Evolutionary conservation across 371 early-diverging fungal species (phyloP), one percentile per base, ranked within the genome.

Genomic region (Rhizomucor miehei): DNA sequence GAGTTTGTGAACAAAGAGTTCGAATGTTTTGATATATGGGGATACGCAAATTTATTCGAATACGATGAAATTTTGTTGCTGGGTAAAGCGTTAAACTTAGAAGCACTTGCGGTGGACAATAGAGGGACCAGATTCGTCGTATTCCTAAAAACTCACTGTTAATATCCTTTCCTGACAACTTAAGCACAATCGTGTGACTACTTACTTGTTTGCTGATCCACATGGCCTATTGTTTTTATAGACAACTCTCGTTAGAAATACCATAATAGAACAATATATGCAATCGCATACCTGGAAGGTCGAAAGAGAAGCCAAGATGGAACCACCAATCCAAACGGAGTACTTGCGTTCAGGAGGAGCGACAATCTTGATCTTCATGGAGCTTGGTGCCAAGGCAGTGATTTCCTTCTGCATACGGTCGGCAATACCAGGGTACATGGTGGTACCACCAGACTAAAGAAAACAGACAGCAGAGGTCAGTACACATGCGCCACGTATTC

Each of bases 241-340:
- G 29, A 3, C 3, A 29, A 29, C 3, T 8, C 29, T 29, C 8
- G 58, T 58, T 94, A 54, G 91, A 89, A 79, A 95, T 29, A 8
- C 29, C 29, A 29, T 5, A 29, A 8, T 5, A 29, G 29, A 29
- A 29, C 3, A 29, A 29, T 29, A 3, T 29, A 29, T 29, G 29
- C 8, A 29, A 29, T 29, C 5, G 8, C 44, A 29, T 52, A 52
- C 97, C 78, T 97, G 98, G 97, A 98, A 98, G 65, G 98, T 97
- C 56, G 97, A 95, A 59, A 99, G 90, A 52, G 99, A 98, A 52
- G 99, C 99, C 61, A 99, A 84, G 64, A 99, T 99, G 61, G 99
- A 99, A 62, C 99, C 99, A 87, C 99, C 99, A 75, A 99, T 99
- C 99, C 99, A 99, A 78, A 99, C 99, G 67, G 98, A 96, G 94